Conservation (phyloP, 108 stramenopile genomes). For the Chaetoceros tenuissimus region DNA sequence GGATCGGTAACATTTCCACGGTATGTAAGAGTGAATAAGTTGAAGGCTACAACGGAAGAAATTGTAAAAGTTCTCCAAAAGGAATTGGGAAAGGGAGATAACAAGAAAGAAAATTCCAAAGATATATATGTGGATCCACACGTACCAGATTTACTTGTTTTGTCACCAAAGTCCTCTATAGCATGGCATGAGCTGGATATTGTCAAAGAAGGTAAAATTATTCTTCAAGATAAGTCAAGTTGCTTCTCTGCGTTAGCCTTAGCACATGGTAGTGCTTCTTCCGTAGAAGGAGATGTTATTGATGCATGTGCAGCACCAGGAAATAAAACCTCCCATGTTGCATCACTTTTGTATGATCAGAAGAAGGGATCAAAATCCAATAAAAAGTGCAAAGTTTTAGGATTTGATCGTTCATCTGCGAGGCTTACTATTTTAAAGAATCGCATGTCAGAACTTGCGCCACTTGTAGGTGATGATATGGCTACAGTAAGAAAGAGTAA, state of each 20-base stretch:
- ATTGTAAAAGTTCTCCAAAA: slow-evolving; percentile 27
- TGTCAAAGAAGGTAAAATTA: slow-evolving; percentile 56
- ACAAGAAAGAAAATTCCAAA: neutral
- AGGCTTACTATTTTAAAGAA: slow-evolving; percentile 65
- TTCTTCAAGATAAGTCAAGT: slow-evolving; percentile 89
- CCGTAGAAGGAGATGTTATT: slow-evolving; percentile 44
- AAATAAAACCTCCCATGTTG: slow-evolving; percentile 97
- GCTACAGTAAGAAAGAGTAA: neutral
- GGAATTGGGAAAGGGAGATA: slow-evolving; percentile 1
- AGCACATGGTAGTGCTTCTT: slow-evolving; percentile 30
- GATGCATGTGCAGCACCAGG: slow-evolving; percentile 99
- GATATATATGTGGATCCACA: slow-evolving; percentile 61
- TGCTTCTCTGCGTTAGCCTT: slow-evolving; percentile 95
- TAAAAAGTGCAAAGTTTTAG: slow-evolving; percentile 46
- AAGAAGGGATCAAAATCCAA: slow-evolving; percentile 9
- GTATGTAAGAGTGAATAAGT: slow-evolving; percentile 81
- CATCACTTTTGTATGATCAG: slow-evolving; percentile 52
- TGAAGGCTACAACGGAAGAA: slow-evolving; percentile 28
- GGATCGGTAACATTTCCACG: slow-evolving; percentile 39
- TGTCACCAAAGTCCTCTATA: slow-evolving; percentile 39
- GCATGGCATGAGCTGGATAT: slow-evolving; percentile 39
- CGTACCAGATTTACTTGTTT: slow-evolving; percentile 76
- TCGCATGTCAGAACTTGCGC: slow-evolving; percentile 48
- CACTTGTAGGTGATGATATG: neutral
- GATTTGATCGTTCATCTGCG: slow-evolving; percentile 78